Base-by-base conservation (phyloP, 352 stramenopile species). In the Pythium scleroteichum region DNA sequence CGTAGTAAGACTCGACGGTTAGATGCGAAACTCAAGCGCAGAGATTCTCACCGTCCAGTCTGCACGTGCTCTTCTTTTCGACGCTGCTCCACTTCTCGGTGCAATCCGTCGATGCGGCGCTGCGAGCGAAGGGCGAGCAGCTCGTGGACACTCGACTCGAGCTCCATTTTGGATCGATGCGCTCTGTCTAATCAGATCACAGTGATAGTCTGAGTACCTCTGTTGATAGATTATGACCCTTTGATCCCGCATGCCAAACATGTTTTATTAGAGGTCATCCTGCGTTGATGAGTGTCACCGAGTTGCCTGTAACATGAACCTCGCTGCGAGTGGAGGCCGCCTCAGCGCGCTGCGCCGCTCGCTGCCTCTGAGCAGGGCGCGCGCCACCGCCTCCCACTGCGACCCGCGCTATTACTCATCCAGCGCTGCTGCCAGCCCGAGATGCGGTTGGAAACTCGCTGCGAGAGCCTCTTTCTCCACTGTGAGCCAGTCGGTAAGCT, bases 111-210 rank as follows among this genome's bases (percentile, higher is more conserved):
- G 27, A n/a, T 38, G 4, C 60, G 54, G 39, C 55, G 55, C 47
- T 48, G 26, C 13, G 40, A 16, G 29, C 53, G 62, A 23, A 51
- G 39, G 13, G 46, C 62, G 12, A 69, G 41, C 24, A 70, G 67
- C 49, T 68, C 62, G 1, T 53, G 17, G 32, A 76, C 62, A 40
- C 55, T 61, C 26, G 39, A 20, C 46, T 62, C 53, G 27, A 64
- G 53, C 17, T 69, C 54, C 62, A 69, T 68, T n/a, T n/a, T n/a
- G n/a, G n/a, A n/a, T n/a, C n/a, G n/a, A n/a, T n/a, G n/a, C n/a
- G n/a, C n/a, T n/a, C n/a, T n/a, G n/a, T n/a, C n/a, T n/a, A n/a
- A n/a, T n/a, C n/a, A n/a, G n/a, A n/a, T n/a, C n/a, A n/a, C n/a
- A n/a, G n/a, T n/a, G n/a, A n/a, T n/a, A n/a, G n/a, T n/a, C n/a